A percentile compares a stretch with the other conserved stretches of the same genome.
Evolutionary conservation across 2,329 filamentous ascomycete species (phyloP).

Genomic region (Trichoderma afroharzianum): DNA sequence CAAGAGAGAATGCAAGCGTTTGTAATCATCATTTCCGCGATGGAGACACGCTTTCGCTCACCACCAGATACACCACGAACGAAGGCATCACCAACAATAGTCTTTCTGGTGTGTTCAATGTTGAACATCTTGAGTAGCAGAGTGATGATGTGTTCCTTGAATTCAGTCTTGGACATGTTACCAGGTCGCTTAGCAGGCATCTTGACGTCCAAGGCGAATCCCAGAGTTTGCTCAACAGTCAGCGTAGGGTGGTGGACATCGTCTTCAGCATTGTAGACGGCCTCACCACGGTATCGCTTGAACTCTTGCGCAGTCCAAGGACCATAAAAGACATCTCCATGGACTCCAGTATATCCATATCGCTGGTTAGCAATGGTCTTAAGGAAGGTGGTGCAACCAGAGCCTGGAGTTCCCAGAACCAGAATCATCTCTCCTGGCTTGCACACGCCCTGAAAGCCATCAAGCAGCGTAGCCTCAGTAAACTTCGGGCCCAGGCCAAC

Average conservation of each 20-base stretch:
- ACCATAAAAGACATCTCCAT: conserved; percentile 73
- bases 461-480: conserved; percentile 67
- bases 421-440: conserved; percentile 86
- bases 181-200: conserved; percentile 75
- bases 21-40: conserved; percentile 78
- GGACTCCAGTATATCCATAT: conserved; percentile 50
- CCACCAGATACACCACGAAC: conserved; percentile 77
- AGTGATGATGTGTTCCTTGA: conserved; percentile 72
- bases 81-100: conserved; percentile 78
- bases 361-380: conserved; percentile 66
- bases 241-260: conserved; percentile 82
- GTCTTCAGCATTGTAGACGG: conserved; percentile 76
- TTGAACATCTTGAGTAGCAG: conserved; percentile 88
- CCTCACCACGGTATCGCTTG: conserved; percentile 72
- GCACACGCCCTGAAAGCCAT: conserved; percentile 66
- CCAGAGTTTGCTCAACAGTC: conserved; percentile 82
- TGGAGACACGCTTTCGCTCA: conserved; percentile 75
- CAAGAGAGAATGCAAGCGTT: conserved; percentile 69
- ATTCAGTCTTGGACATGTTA: conserved; percentile 67
- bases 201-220: conserved; percentile 81
- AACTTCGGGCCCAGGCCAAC: conserved; percentile 66
- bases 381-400: conserved; percentile 66
- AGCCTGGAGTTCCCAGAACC: conserved; percentile 74
- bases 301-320: conserved; percentile 70
- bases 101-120: conserved; percentile 82